Evolutionary conservation across 164 flowering plant genomes (phyloP).

Genomic region (Brasenia schreberi): DNA sequence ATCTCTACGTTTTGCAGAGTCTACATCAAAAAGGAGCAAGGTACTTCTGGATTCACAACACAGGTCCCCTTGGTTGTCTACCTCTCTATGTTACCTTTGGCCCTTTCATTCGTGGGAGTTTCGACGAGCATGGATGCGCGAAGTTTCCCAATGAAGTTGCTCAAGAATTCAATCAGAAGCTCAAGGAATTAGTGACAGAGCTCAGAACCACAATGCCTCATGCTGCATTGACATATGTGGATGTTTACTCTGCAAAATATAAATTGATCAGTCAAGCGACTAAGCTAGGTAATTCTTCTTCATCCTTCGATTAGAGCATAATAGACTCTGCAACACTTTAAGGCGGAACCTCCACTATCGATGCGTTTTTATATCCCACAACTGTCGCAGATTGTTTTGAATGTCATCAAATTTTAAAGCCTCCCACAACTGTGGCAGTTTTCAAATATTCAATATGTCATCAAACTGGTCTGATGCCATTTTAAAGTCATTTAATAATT

Average conservation of each 20-base stretch:
- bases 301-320: background rate
- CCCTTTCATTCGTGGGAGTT: constrained; percentile 14
- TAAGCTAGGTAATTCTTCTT: constrained; percentile 22
- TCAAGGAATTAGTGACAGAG: constrained; percentile 27
- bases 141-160: constrained; percentile 43
- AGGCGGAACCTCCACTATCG: too few relatives aligned
- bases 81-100: constrained; percentile 29
- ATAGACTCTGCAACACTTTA: too few relatives aligned
- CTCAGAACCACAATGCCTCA: constrained; percentile 26
- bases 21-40: constrained; percentile 54
- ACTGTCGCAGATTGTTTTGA: too few relatives aligned
- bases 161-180: constrained; percentile 45
- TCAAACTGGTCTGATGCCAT: too few relatives aligned
- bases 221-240: constrained; percentile 42
- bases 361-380: too few relatives aligned
- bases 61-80: constrained; percentile 71
- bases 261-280: constrained; percentile 29
- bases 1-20: constrained; percentile 18
- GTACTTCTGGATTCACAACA: constrained; percentile 65
- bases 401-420: too few relatives aligned
- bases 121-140: constrained; percentile 50
- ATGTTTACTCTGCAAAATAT: constrained; percentile 53
- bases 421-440: too few relatives aligned
- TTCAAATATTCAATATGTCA: too few relatives aligned
- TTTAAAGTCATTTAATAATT: too few relatives aligned